Evolutionary conservation across 495 filamentous ascomycete genomes (phyloP).

Genomic region (Podospora appendiculata): DNA sequence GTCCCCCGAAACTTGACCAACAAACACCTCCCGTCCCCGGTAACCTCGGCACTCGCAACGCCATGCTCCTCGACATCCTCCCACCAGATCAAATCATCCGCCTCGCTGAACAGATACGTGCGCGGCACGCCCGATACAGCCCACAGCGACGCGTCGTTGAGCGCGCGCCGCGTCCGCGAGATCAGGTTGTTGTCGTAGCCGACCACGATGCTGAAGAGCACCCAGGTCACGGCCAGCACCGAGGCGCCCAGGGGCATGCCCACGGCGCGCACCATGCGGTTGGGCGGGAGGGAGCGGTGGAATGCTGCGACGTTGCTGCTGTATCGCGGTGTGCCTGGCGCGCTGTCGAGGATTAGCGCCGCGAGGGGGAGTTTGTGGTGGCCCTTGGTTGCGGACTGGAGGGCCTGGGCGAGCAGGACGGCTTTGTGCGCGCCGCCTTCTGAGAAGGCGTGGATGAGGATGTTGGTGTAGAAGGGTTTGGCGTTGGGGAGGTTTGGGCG

Average conservation of each 20-base stretch:
- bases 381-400: constrained; percentile 3
- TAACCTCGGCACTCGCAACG: constrained; percentile 2
- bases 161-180: constrained; percentile 13
- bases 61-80: constrained; percentile 26
- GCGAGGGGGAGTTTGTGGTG: constrained; percentile 12
- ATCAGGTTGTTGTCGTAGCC: constrained; percentile 19
- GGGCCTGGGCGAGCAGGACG: constrained; percentile 20
- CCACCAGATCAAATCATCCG: constrained; percentile 26
- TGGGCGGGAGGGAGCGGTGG: constrained; percentile 11
- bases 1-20: constrained; percentile 23
- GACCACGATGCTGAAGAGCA: constrained; percentile 10
- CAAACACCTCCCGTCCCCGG: constrained; percentile 11
- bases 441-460: constrained; percentile 37
- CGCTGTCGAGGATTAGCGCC: constrained; percentile 27
- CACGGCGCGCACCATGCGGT: constrained; percentile 10
- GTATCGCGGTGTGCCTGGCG: constrained; percentile 23
- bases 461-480: not conserved
- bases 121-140: constrained; percentile 3
- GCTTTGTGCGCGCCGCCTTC: constrained; percentile 33
- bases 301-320: constrained; percentile 16
- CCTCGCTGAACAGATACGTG: constrained; percentile 29
- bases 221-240: constrained; percentile 13
- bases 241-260: constrained; percentile 8
- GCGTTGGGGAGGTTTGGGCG: constrained; percentile 7
- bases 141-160: constrained; percentile 21